phyloP scores from a whole-genome alignment of 306 rosid species.

The Begonia masoniana region DNA sequence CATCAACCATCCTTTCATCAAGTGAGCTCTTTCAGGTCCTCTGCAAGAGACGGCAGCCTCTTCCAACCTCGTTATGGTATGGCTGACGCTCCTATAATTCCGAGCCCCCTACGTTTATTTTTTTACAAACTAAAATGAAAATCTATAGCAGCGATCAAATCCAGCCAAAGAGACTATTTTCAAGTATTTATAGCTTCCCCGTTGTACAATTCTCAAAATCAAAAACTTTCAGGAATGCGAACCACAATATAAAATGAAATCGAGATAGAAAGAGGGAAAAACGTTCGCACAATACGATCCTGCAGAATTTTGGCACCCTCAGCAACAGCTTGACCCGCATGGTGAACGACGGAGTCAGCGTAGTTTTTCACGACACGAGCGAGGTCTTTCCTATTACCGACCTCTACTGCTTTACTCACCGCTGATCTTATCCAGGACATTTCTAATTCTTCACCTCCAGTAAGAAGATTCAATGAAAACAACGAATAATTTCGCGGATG shows the following conservation, averaged over 20 bases:
- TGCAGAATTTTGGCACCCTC: slow-evolving; percentile 92
- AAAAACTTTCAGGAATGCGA: no score
- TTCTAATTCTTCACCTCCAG: slow-evolving; percentile 5
- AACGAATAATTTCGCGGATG: neutral
- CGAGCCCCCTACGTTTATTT: slow-evolving; percentile 36
- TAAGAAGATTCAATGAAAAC: neutral
- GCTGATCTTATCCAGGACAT: slow-evolving; percentile 95
- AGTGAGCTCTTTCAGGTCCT: slow-evolving; percentile 62
- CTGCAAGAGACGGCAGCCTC: slow-evolving; percentile 71
- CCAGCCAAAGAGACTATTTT: neutral
- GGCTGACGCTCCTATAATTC: slow-evolving; percentile 50
- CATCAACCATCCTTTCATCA: slow-evolving; percentile 77
- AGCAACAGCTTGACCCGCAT: slow-evolving; percentile 93
- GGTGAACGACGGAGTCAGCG: slow-evolving; percentile 94
- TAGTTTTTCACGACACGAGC: slow-evolving; percentile 90
- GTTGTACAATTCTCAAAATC: no score
- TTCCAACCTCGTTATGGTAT: slow-evolving; percentile 68
- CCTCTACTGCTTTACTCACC: slow-evolving; percentile 91
- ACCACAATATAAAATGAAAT: neutral
- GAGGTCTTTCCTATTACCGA: slow-evolving; percentile 80
- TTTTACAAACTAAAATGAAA: neutral
- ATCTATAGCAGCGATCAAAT: neutral
- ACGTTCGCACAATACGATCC: slow-evolving; percentile 66
- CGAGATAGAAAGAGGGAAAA: neutral
- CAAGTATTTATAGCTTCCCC: no score